Evolutionary conservation across 2,329 filamentous ascomycete genomes (phyloP).

Genomic region (Microcera coccophila): DNA sequence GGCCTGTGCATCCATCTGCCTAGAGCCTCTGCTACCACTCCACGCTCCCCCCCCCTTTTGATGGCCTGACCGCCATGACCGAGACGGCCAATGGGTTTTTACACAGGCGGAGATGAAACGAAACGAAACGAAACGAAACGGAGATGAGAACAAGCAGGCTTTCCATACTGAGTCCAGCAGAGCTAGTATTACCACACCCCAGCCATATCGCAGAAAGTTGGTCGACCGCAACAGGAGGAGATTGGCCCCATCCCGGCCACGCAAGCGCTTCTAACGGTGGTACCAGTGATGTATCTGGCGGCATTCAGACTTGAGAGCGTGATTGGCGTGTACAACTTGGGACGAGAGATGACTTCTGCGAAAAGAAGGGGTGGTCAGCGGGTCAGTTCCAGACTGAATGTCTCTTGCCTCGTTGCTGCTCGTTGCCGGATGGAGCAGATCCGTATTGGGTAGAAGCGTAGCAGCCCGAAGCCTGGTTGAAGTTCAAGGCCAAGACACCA

Average conservation of each 20-base stretch:
- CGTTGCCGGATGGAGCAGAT: neutral
- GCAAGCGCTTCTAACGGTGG: neutral
- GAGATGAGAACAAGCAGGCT: neutral
- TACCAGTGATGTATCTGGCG: neutral
- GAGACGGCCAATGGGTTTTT: neutral
- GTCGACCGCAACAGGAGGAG: neutral
- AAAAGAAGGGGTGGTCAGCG: neutral
- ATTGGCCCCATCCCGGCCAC: neutral
- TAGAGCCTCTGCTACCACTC: no score
- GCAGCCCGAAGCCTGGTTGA: slow-evolving; percentile 12
- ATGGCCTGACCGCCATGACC: no score
- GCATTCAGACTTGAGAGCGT: neutral
- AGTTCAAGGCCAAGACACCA: neutral
- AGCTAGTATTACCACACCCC: neutral
- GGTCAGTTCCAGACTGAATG: neutral
- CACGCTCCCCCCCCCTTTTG: no score
- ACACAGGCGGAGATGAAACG: neutral
- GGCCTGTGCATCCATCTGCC: neutral
- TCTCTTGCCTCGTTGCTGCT: neutral
- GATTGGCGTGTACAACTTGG: slow-evolving; percentile 3
- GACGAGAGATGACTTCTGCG: neutral
- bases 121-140: neutral
- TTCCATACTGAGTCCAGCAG: neutral
- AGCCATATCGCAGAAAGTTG: neutral
- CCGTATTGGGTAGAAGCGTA: slow-evolving; percentile 15